Base-by-base conservation (phyloP, 306 rosid species). In the Calophaca sinica region DNA sequence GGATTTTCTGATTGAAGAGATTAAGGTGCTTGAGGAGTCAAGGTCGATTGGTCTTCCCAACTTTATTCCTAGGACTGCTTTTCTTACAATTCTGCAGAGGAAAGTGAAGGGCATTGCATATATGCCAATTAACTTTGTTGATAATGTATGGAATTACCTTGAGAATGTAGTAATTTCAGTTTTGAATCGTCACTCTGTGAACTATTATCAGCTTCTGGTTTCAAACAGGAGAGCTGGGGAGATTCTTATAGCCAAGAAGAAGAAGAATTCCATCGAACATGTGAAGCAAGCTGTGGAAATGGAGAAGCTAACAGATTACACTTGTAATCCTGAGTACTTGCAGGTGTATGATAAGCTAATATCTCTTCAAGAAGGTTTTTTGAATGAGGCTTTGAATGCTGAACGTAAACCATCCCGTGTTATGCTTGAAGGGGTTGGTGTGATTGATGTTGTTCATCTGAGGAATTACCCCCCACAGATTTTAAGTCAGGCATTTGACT, bases 301-400 rank as follows among this genome's bases (percentile, higher is more conserved):
- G 92, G 90, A 89, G 15, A 82, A 68, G 77, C 68, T 29, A 2
- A 84, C 88, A 0, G 88, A 85, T 10, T 89, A 85, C 9, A 87
- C 91, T 0, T 87, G 89, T 15, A 70, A 80, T 35, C 62, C 87
- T 0, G 89, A 85, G 0, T 89, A 77, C 32, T 2, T 14, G 1
- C 0, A 31, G 2, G 85, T 84, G 7, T 87, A 89, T 75, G 79
- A 42, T 0, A 60, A 2, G 26, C 65, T 89, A 0, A 75, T 84
- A 48, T 20, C 77, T 1, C 80, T 51, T 5, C 84, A 77, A 5
- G 84, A 80, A 2, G 5, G 4, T 0, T 84, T 90, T 46, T 0
- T 83, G 3, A n/a, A 54, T 1, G 0, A 7, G 0, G 73, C 86
- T 3, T 7, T 45, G 1, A 3, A 14, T 0, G 11, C 1, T 9